These are phyloP conservation scores for Ehretia macrophylla DNA, from an alignment of 257 asterid species.

Conservation along the genomic window DNA sequence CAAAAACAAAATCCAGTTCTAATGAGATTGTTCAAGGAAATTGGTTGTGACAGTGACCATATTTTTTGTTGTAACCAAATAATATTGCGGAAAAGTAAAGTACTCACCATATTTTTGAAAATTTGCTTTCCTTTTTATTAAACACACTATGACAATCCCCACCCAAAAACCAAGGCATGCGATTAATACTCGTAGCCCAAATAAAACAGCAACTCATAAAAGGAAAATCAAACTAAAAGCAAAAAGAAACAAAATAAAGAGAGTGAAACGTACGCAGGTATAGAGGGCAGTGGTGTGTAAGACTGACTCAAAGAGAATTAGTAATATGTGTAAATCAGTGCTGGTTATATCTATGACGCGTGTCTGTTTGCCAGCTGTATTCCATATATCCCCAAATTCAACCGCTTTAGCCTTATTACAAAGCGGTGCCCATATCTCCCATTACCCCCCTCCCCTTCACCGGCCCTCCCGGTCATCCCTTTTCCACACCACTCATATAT, in stretches of 20 bases:
- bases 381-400: conserved; percentile 40
- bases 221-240: background rate
- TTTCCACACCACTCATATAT: conserved; percentile 11
- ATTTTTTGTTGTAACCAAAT: too few relatives aligned
- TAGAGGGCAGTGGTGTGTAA: background rate
- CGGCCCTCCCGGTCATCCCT: background rate
- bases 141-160: too few relatives aligned
- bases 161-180: too few relatives aligned
- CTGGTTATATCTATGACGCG: conserved; percentile 53
- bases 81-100: too few relatives aligned
- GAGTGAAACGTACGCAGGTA: background rate
- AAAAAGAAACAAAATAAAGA: background rate
- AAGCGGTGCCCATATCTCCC: conserved; percentile 63
- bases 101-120: too few relatives aligned
- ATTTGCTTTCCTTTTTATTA: too few relatives aligned
- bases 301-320: background rate
- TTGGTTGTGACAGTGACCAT: too few relatives aligned
- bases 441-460: conserved; percentile 9
- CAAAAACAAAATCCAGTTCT: too few relatives aligned
- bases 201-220: too few relatives aligned
- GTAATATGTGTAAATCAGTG: conserved; percentile 41
- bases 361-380: conserved; percentile 87
- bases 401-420: conserved; percentile 43
- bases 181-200: too few relatives aligned
- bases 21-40: too few relatives aligned